phyloP scores from a whole-genome alignment of 331 rosid genomes.

The Quercus phellos region DNA sequence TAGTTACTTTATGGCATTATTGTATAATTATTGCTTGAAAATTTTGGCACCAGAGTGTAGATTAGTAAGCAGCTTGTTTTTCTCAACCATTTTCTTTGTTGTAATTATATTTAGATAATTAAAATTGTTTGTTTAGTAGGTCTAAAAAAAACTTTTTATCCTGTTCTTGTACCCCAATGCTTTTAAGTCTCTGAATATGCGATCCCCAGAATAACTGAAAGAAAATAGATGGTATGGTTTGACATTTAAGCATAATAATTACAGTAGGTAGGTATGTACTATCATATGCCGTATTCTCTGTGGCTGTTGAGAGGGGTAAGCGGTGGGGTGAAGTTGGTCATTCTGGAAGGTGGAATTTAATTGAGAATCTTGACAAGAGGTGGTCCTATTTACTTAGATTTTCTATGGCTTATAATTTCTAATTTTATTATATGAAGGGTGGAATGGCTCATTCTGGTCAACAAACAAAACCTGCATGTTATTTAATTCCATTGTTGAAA shows the following conservation, averaged over 20 bases:
- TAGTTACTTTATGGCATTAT: constrained; percentile 13
- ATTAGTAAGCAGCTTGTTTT: neutral
- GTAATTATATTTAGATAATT: constrained; percentile 1
- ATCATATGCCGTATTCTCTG: constrained; percentile 6
- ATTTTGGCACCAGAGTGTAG: neutral
- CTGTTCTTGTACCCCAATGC: constrained; percentile 2
- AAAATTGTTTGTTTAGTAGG: constrained; percentile 16
- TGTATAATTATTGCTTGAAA: constrained; percentile 2
- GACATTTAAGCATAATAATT: neutral
- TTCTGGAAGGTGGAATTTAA: constrained; percentile 21
- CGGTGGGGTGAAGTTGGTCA: constrained; percentile 10
- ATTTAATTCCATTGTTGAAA: constrained; percentile 17
- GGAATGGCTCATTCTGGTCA: constrained; percentile 40
- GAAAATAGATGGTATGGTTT: neutral
- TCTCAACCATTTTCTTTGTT: constrained; percentile 1
- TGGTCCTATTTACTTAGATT: constrained; percentile 16
- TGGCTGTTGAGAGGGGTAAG: constrained; percentile 15
- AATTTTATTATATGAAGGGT: neutral
- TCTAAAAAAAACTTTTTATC: neutral
- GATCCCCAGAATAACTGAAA: neutral
- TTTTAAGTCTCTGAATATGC: neutral
- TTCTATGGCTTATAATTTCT: constrained; percentile 12
- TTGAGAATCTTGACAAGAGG: constrained; percentile 43
- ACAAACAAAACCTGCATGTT: constrained; percentile 30
- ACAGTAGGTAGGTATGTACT: neutral